Conservation (phyloP, 371 early-diverging fungal species). For the Mortierella sp. region DNA sequence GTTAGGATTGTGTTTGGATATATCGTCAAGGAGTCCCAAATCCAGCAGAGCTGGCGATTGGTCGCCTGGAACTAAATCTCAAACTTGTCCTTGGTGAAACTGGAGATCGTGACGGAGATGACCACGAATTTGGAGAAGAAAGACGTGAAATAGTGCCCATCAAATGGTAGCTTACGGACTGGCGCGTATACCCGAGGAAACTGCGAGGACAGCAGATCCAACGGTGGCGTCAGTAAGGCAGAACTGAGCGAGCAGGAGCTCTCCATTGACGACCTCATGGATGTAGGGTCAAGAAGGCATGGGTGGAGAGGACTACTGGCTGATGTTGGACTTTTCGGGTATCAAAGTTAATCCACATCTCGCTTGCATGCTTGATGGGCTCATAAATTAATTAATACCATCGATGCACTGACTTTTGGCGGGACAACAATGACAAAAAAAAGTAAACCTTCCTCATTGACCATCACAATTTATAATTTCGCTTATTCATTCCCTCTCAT, state of each 20-base stretch:
- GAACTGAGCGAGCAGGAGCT: not conserved
- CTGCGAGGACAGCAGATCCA: not conserved
- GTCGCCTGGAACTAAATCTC: constrained; percentile 1
- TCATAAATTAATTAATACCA: no score
- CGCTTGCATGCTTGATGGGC: no score
- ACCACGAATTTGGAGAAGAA: not conserved
- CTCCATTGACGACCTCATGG: constrained; percentile 12
- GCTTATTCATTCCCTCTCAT: no score
- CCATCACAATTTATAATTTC: no score
- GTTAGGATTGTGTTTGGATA: constrained; percentile 34
- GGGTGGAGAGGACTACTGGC: constrained; percentile 7
- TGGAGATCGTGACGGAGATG: constrained; percentile 15
- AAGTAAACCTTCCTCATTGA: no score
- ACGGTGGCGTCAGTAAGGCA: not conserved
- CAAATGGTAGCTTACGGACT: not conserved
- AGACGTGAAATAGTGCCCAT: constrained; percentile 19
- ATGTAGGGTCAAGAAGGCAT: constrained; percentile 4
- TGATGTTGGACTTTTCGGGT: constrained; percentile 5
- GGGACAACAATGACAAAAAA: no score
- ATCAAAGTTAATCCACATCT: not conserved
- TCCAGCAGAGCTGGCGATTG: constrained; percentile 12
- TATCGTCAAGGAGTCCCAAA: constrained; percentile 15
- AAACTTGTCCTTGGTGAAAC: constrained; percentile 5
- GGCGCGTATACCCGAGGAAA: not conserved
- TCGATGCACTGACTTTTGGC: no score